Conservation (phyloP, 306 rosid species). For the Cucurbita pepo region DNA sequence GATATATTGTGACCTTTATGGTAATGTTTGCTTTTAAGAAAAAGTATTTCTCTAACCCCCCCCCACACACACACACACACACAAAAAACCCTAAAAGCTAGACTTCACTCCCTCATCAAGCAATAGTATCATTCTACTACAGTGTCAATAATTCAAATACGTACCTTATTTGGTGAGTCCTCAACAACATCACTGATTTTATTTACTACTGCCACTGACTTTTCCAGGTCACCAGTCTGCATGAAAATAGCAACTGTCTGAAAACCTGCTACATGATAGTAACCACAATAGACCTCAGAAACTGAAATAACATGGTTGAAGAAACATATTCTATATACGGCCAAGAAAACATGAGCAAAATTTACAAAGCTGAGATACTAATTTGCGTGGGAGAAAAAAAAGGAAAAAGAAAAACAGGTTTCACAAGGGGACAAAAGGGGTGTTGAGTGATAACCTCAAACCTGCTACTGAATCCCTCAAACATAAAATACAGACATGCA, state of each 20-base stretch:
- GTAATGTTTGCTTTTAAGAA: not conserved
- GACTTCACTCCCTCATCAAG: not conserved
- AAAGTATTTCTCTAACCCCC: not conserved
- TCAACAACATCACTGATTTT: constrained; percentile 51
- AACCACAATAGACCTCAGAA: constrained; percentile 85
- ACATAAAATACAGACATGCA: not conserved
- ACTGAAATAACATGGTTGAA: constrained; percentile 28
- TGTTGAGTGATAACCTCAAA: not conserved
- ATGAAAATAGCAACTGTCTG: constrained; percentile 99
- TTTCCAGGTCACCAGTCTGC: constrained; percentile 84
- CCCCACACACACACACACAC: not conserved
- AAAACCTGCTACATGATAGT: constrained; percentile 98
- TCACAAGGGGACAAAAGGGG: not conserved
- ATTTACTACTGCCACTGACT: constrained; percentile 37
- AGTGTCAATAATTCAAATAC: constrained; percentile 3
- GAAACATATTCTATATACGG: constrained; percentile 9
- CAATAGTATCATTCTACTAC: not conserved
- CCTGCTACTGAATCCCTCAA: not conserved
- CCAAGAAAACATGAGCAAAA: not conserved
- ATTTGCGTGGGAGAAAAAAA: not conserved
- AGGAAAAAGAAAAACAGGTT: not conserved
- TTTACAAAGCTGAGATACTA: not conserved
- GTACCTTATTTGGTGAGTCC: constrained; percentile 83
- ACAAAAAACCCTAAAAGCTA: not conserved
- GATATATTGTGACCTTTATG: not conserved